Conservation (phyloP, 352 stramenopile genomes). For the Phytophthora europaea region DNA sequence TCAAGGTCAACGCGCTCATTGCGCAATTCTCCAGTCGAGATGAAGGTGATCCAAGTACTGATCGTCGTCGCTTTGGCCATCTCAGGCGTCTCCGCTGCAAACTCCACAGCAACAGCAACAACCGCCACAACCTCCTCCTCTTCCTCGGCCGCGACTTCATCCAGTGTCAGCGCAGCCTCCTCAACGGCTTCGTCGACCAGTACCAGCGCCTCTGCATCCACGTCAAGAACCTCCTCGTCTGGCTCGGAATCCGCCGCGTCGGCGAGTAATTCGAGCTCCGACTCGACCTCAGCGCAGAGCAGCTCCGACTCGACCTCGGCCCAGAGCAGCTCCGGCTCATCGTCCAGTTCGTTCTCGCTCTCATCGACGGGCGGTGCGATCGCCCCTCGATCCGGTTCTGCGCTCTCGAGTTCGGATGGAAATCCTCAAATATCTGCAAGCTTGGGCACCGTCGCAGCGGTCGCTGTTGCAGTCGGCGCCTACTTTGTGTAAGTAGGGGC, state of each 20-base stretch:
- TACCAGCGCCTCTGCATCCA: not conserved
- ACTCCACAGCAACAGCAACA: slow-evolving; percentile 2
- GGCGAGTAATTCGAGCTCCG: slow-evolving; percentile 7
- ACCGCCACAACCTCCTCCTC: not conserved
- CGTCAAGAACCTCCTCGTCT: not conserved
- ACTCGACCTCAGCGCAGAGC: slow-evolving; percentile 19
- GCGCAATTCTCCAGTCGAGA: slow-evolving; percentile 6
- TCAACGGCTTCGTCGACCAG: slow-evolving; percentile 8
- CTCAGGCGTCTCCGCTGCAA: slow-evolving; percentile 7
- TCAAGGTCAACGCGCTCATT: not conserved
- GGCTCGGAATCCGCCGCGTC: slow-evolving; percentile 6
- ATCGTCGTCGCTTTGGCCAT: slow-evolving; percentile 15
- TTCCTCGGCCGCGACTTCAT: not conserved
- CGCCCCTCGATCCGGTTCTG: slow-evolving; percentile 20
- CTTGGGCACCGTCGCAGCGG: not conserved
- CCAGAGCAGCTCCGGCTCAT: not conserved
- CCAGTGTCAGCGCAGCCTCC: not conserved
- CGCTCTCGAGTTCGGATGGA: slow-evolving; percentile 16
- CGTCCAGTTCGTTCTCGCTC: not conserved
- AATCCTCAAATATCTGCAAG: not conserved
- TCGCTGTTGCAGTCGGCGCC: not conserved
- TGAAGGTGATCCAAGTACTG: slow-evolving; percentile 30
- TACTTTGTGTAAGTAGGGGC: slow-evolving; percentile 9
- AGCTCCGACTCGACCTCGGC: slow-evolving; percentile 19
- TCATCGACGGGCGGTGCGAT: slow-evolving; percentile 20